Evolutionary conservation across 1,284 basidiomycete species (phyloP), one percentile per base, ranked within the genome.

Genomic region (Taiwanofungus camphoratus): DNA sequence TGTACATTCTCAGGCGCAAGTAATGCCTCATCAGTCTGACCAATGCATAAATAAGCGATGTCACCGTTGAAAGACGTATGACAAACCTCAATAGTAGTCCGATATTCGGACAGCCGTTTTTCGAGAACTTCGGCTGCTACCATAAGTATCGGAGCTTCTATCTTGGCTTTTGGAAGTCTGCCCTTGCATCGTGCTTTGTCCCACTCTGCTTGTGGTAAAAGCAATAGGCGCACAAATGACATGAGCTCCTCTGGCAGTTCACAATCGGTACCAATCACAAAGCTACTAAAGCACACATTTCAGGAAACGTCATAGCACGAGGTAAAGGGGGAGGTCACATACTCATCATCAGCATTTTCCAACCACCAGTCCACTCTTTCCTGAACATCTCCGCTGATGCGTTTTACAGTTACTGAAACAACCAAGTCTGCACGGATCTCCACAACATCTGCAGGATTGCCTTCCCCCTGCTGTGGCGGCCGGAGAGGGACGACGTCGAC

Each of bases 261-360:
- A 36, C 71, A 66, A 26, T 82, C 71, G 7, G 69, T 71, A 45
- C 79, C 76, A 21, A 85, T 55, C 1, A 82, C 63, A 50, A 87
- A 82, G 6, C 82, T 76, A 46, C 84, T 86, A 18, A 32, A 11
- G 27, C 8, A 43, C 22, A 33, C 36, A 23, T 18, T 16, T 22
- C 0, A 15, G 12, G 11, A 6, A 29, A 35, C 20, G 35, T 40
- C 26, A 30, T 52, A 24, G 26, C 8, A 38, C 48, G 35, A n/a
- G 45, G 32, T 37, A 35, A n/a, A n/a, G n/a, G n/a, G n/a, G n/a
- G n/a, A n/a, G 34, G 27, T 29, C 18, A 74, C 87, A 58, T 58
- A 94, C 92, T 97, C 92, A 51, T 95, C 92, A 15, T 87, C 82
- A 2, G 87, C 89, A 59, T 86, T 79, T 51, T 94, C 90, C 6